Evolutionary conservation across 2,329 filamentous ascomycete species (phyloP).

Genomic region (Dothistroma septosporum): DNA sequence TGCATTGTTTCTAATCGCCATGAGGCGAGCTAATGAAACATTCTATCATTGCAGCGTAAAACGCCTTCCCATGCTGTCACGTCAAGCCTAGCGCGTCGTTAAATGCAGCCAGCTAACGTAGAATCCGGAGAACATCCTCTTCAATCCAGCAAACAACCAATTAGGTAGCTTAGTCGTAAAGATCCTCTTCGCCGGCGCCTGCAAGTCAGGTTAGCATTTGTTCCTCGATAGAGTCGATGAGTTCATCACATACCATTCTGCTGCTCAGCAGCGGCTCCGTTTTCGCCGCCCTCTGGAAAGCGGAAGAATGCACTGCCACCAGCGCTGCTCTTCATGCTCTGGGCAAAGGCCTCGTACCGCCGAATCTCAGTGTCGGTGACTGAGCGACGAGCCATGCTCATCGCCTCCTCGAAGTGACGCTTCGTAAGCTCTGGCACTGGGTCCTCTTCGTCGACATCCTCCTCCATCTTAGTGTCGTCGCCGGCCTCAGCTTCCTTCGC

Average conservation of each 20-base stretch:
- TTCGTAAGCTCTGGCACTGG: slow-evolving; percentile 94
- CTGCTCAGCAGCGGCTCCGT: slow-evolving; percentile 38
- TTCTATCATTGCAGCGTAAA: slow-evolving; percentile 15
- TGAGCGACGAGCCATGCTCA: slow-evolving; percentile 88
- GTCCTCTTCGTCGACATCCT: slow-evolving; percentile 72
- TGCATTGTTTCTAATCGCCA: slow-evolving; percentile 9
- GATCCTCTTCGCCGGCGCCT: slow-evolving; percentile 91
- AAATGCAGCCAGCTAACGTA: slow-evolving; percentile 9
- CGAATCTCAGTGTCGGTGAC: slow-evolving; percentile 97
- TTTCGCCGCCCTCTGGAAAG: slow-evolving; percentile 65
- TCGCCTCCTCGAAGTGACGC: slow-evolving; percentile 97
- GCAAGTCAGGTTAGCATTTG: slow-evolving; percentile 44
- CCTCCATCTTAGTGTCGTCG: slow-evolving; percentile 76
- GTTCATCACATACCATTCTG: slow-evolving; percentile 35
- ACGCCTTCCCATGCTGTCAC: slow-evolving; percentile 14
- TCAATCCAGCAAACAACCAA: slow-evolving; percentile 7
- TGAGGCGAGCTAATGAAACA: slow-evolving; percentile 18
- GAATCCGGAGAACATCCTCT: slow-evolving; percentile 7
- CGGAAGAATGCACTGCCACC: slow-evolving; percentile 92
- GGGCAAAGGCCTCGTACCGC: slow-evolving; percentile 95
- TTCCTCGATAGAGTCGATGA: slow-evolving; percentile 24
- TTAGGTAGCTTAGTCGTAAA: slow-evolving; percentile 69
- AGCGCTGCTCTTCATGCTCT: slow-evolving; percentile 98
- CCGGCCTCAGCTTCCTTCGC: slow-evolving; percentile 67
- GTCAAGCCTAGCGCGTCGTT: neutral